Evolutionary conservation across 345 rosid species (phyloP).

Genomic region (Viola odorata): DNA sequence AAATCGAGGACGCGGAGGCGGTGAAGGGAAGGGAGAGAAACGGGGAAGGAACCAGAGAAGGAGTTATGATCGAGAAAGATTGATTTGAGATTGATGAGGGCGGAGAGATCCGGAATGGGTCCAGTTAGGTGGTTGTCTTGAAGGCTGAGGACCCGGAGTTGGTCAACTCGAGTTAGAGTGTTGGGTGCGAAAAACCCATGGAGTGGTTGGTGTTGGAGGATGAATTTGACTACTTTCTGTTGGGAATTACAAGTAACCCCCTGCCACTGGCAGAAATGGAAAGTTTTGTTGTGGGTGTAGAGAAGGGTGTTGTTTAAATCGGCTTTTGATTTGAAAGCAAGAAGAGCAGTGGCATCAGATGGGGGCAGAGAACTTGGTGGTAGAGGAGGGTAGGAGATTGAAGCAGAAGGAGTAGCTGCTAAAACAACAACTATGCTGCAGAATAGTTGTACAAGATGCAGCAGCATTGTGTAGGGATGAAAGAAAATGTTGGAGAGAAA

Average conservation of each 20-base stretch:
- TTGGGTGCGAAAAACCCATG: conserved; percentile 53
- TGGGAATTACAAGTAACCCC: conserved; percentile 52
- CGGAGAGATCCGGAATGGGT: conserved; percentile 67
- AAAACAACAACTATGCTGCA: neutral
- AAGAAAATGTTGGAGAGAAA: neutral
- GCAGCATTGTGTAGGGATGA: neutral
- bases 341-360: conserved; percentile 50
- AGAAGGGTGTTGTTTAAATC: conserved; percentile 43
- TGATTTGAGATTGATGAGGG: conserved; percentile 60
- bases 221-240: conserved; percentile 50
- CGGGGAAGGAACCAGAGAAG: conserved; percentile 68
- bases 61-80: conserved; percentile 64
- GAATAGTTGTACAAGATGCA: conserved; percentile 12
- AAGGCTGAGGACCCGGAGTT: conserved; percentile 85
- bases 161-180: conserved; percentile 59
- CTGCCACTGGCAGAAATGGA: conserved; percentile 56
- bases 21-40: conserved; percentile 48
- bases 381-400: neutral
- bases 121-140: conserved; percentile 79
- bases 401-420: neutral
- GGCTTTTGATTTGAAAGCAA: conserved; percentile 68
- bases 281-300: conserved; percentile 30
- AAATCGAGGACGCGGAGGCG: conserved; percentile 61
- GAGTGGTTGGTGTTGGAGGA: conserved; percentile 48
- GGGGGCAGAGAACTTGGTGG: conserved; percentile 18